Evolutionary conservation across 106 monocot species (phyloP).

Genomic region (Triglochin maritima): DNA sequence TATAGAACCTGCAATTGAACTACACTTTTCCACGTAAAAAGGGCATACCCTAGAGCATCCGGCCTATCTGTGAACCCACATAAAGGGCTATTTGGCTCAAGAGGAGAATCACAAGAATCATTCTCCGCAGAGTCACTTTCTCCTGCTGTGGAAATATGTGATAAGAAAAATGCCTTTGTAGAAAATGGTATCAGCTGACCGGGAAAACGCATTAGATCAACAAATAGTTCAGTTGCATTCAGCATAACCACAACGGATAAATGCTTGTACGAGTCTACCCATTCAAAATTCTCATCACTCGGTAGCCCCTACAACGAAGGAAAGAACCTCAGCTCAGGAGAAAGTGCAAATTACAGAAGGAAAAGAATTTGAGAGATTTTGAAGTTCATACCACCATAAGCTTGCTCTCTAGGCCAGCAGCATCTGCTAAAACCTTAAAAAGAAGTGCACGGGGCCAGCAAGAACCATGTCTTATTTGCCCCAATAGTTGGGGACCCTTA

Average conservation of each 20-base stretch:
- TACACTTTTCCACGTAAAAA: too few species aligned
- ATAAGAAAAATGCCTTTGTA: conserved; percentile 64
- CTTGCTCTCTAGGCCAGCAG: conserved; percentile 89
- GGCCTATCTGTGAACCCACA: conserved; percentile 40
- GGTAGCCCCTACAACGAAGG: conserved; percentile 56
- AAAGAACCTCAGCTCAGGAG: too few species aligned
- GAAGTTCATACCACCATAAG: conserved; percentile 70
- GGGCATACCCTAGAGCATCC: too few species aligned
- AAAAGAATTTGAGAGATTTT: background rate
- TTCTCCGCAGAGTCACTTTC: conserved; percentile 98
- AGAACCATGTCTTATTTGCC: conserved; percentile 94
- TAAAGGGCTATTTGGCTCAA: conserved; percentile 98
- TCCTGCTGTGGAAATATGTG: conserved; percentile 79
- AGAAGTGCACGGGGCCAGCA: conserved; percentile 91
- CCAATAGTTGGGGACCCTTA: conserved; percentile 74
- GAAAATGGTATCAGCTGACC: conserved; percentile 94
- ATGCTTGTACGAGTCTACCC: conserved; percentile 76
- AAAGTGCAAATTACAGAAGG: too few species aligned
- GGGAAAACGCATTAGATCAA: conserved; percentile 98
- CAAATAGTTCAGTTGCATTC: conserved; percentile 71
- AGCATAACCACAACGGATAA: conserved; percentile 81
- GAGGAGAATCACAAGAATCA: conserved; percentile 99
- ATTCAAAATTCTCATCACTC: conserved; percentile 69
- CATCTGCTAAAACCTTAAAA: conserved; percentile 97
- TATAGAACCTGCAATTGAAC: too few species aligned